Evolutionary conservation across 1,284 basidiomycete species (phyloP), one percentile per base, ranked within the genome.

Genomic region (Ganoderma boninense): DNA sequence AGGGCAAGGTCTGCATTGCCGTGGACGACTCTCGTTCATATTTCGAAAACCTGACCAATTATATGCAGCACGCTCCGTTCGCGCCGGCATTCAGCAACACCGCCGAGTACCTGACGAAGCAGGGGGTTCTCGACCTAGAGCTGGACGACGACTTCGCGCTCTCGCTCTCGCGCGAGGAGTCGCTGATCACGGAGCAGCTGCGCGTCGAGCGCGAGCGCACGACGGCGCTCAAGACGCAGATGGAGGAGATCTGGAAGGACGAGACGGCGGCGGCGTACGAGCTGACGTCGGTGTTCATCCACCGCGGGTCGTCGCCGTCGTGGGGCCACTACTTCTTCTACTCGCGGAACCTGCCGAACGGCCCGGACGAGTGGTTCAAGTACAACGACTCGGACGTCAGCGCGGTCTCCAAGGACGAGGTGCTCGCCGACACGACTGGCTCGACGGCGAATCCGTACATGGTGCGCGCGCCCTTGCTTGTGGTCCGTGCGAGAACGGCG

Each of bases 261-360:
- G 89, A 91, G 66, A 85, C 78, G 8, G 83, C 88, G 38, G 90
- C 90, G 32, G 91, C 93, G 65, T 99, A 99, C 79, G 95, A 97
- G 77, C 87, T 99, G 54, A 96, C 95, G 0, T 95, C 95, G 16
- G 97, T 99, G 16, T 99, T 99, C 83, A 95, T 99, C 76, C 97
- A 99, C 82, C 92, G 97, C 52, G 97, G 96, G 56, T 88, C 89
- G 20, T 92, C 92, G 26, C 91, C 93, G 0, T 92, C 90, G 5
- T 95, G 91, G 83, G 95, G 95, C 38, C 93, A 97, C 81, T 95
- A 96, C 80, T 96, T 94, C 83, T 94, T 97, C 82, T 95, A 95
- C 78, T 94, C 95, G 69, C 88, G 95, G 57, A 87, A 95, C 78
- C 84, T 96, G 29, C 95, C 95, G 0, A 86, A 89, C 40, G 82